Conservation (phyloP, 495 filamentous ascomycete genomes). For the Wilcoxina mikolae region DNA sequence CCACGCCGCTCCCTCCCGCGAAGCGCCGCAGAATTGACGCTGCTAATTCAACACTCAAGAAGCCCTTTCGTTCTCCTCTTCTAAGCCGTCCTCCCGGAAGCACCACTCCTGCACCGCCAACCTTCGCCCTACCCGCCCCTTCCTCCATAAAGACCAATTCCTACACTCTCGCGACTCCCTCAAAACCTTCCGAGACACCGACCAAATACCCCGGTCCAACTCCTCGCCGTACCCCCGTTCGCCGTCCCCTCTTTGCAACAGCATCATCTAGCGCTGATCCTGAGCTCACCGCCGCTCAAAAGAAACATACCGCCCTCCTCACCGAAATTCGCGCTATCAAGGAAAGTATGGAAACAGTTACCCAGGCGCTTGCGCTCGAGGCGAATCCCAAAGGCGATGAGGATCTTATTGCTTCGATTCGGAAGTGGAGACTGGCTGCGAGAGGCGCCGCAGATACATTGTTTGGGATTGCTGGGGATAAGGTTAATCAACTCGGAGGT, state of each 20-base stretch:
- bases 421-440: slow-evolving; percentile 28
- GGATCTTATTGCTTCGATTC: slow-evolving; percentile 32
- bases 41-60: slow-evolving; percentile 3
- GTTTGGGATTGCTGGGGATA: slow-evolving; percentile 24
- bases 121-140: not conserved
- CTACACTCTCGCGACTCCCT: not conserved
- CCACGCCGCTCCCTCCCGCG: too few species aligned
- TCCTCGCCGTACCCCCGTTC: not conserved
- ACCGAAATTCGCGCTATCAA: slow-evolving; percentile 14
- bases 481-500: slow-evolving; percentile 23
- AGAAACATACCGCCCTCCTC: slow-evolving; percentile 17
- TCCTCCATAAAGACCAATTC: not conserved
- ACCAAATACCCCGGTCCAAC: not conserved
- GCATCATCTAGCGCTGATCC: slow-evolving; percentile 5
- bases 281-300: slow-evolving; percentile 20
- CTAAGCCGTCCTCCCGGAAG: not conserved
- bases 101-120: not conserved
- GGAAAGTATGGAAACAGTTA: slow-evolving; percentile 17
- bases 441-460: slow-evolving; percentile 23
- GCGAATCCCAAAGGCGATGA: slow-evolving; percentile 16
- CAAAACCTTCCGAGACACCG: not conserved
- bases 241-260: not conserved
- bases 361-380: slow-evolving; percentile 25
- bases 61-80: slow-evolving; percentile 8
- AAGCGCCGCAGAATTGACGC: slow-evolving; percentile 1